These are phyloP conservation scores for Annona cherimola DNA, from an alignment of 164 flowering plant species.

Conservation along the genomic window DNA sequence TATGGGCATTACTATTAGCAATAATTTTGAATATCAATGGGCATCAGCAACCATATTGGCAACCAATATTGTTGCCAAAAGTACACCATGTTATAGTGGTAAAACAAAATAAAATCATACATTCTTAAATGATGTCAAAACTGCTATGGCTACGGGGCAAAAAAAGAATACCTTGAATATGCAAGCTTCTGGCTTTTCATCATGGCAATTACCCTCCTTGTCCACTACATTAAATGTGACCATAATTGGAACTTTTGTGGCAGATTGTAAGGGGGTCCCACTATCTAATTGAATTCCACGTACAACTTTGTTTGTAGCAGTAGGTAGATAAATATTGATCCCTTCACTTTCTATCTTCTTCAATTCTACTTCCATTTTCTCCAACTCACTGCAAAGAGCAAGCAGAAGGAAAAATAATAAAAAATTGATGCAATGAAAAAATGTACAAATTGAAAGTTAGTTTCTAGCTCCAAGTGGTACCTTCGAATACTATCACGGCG, in stretches of 20 bases:
- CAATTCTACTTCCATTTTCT: constrained; percentile 41
- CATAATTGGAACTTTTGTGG: constrained; percentile 99
- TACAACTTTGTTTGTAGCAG: constrained; percentile 89
- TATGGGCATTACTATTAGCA: no score
- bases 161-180: constrained; percentile 77
- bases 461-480: constrained; percentile 25
- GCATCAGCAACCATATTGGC: no score
- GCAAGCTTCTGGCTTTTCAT: constrained; percentile 87
- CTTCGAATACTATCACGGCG: constrained; percentile 88
- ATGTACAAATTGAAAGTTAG: not conserved
- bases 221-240: constrained; percentile 93
- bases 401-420: not conserved
- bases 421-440: not conserved
- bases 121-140: no score
- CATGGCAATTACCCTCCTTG: constrained; percentile 60
- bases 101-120: no score
- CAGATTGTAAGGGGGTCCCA: constrained; percentile 97
- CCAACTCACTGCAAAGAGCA: constrained; percentile 63
- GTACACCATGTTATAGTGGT: no score
- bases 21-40: no score
- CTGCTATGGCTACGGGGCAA: not conserved
- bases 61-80: no score
- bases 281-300: constrained; percentile 84
- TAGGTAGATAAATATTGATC: constrained; percentile 92
- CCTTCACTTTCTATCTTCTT: constrained; percentile 44